Evolutionary conservation across 768 basidiomycete genomes (phyloP).

Genomic region (Boletus rufocinnamomeus): DNA sequence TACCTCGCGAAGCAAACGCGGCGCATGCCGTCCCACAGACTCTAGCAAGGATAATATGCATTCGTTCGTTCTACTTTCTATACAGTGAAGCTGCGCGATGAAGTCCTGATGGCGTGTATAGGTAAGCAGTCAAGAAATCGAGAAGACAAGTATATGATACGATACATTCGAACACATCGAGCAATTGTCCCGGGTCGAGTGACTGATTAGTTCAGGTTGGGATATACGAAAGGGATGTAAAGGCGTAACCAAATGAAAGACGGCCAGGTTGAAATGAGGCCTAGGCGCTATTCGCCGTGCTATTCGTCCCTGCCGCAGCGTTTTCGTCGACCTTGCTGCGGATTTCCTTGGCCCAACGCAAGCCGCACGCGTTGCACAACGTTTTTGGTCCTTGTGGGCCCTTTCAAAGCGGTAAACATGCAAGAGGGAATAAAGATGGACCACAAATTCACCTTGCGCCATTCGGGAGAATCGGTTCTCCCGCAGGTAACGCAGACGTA

Average conservation of each 20-base stretch:
- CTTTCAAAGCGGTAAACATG: conserved; percentile 40
- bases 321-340: conserved; percentile 45
- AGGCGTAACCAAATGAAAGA: not conserved
- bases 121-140: conserved; percentile 16
- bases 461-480: conserved; percentile 94
- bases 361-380: conserved; percentile 94
- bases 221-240: conserved; percentile 5
- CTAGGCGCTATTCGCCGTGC: conserved; percentile 23
- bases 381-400: conserved; percentile 96
- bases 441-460: conserved; percentile 70
- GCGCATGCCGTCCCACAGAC: not conserved
- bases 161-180: conserved; percentile 1
- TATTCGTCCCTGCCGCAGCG: conserved; percentile 26
- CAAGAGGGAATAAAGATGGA: not conserved
- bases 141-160: conserved; percentile 17
- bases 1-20: conserved; percentile 12
- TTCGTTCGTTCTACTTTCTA: conserved; percentile 12
- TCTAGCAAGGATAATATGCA: conserved; percentile 7
- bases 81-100: conserved; percentile 3
- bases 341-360: conserved; percentile 86
- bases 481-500: conserved; percentile 93
- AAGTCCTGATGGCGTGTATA: conserved; percentile 12
- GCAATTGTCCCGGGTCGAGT: conserved; percentile 7
- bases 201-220: conserved; percentile 7
- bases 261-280: conserved; percentile 1